These are phyloP conservation scores for Zea luxurians DNA, from an alignment of 176 grass and related monocot species.

Conservation along the genomic window DNA sequence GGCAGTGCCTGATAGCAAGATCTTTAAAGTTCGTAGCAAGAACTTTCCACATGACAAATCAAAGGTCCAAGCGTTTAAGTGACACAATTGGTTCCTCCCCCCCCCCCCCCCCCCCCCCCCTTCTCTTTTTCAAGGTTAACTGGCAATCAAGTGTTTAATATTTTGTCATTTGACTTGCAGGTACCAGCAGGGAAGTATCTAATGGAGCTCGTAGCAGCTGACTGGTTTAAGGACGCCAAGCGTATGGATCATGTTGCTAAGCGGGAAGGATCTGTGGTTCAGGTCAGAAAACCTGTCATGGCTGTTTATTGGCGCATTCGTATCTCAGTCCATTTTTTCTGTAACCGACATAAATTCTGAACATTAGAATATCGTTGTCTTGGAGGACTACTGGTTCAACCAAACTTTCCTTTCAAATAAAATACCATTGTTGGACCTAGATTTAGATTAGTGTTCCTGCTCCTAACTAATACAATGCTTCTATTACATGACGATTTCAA, in stretches of 20 bases:
- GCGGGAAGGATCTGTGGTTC: constrained; percentile 61
- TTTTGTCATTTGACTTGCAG: constrained; percentile 47
- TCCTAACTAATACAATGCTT: constrained; percentile 5
- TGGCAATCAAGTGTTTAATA: constrained; percentile 30
- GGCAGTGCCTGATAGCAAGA: constrained; percentile 75
- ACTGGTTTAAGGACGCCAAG: constrained; percentile 77
- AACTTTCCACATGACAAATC: constrained; percentile 88
- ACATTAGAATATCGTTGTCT: background rate
- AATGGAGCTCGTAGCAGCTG: constrained; percentile 75
- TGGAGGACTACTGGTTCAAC: background rate
- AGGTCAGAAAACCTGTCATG: constrained; percentile 48
- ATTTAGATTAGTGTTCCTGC: background rate
- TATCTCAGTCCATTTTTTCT: background rate
- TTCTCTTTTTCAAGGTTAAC: constrained; percentile 22
- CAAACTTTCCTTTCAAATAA: constrained; percentile 8
- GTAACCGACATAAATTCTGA: background rate
- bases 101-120: no score
- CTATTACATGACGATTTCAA: constrained; percentile 29
- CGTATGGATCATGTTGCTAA: constrained; percentile 93
- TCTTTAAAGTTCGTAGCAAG: constrained; percentile 93
- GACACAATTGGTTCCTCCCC: background rate
- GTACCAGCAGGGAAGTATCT: constrained; percentile 79
- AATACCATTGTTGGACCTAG: background rate
- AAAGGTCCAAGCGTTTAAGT: constrained; percentile 54
- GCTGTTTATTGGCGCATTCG: constrained; percentile 6